Conservation (phyloP, 208 protist genomes). For the Trypanosoma platydactyli region DNA sequence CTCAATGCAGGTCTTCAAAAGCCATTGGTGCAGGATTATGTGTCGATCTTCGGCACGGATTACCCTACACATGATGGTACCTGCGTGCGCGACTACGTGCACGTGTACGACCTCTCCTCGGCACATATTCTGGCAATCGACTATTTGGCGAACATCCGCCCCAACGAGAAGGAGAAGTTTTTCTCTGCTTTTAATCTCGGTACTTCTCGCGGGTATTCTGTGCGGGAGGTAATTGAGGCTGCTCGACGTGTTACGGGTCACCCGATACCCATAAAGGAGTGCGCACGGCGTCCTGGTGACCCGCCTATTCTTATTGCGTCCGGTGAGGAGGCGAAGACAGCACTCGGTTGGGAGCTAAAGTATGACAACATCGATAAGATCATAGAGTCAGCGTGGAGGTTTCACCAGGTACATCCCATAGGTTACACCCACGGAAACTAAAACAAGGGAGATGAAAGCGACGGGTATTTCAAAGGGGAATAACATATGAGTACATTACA, state of each 20-base stretch:
- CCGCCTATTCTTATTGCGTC: constrained; percentile 75
- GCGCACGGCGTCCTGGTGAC: constrained; percentile 65
- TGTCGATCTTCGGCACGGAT: constrained; percentile 93
- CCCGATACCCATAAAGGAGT: constrained; percentile 83
- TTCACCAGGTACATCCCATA: constrained; percentile 57
- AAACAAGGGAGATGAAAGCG: no score
- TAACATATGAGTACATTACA: no score
- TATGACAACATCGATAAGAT: constrained; percentile 83
- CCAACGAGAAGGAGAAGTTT: constrained; percentile 45
- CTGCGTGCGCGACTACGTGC: constrained; percentile 98
- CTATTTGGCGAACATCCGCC: constrained; percentile 51
- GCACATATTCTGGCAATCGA: constrained; percentile 94
- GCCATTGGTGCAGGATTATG: constrained; percentile 34
- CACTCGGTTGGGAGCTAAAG: constrained; percentile 75
- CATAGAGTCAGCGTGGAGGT: constrained; percentile 76
- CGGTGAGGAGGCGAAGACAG: constrained; percentile 49
- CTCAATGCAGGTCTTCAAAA: constrained; percentile 39
- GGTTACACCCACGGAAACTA: constrained; percentile 42
- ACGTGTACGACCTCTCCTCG: constrained; percentile 96
- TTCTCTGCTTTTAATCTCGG: constrained; percentile 96
- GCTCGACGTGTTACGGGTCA: constrained; percentile 90
- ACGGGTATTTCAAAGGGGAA: no score
- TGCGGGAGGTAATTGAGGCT: constrained; percentile 94
- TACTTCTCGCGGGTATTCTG: constrained; percentile 93
- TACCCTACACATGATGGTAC: constrained; percentile 96